These are phyloP conservation scores for Sporothrix curviconia DNA, from an alignment of 2,329 filamentous ascomycete genomes.

Conservation along the genomic window DNA sequence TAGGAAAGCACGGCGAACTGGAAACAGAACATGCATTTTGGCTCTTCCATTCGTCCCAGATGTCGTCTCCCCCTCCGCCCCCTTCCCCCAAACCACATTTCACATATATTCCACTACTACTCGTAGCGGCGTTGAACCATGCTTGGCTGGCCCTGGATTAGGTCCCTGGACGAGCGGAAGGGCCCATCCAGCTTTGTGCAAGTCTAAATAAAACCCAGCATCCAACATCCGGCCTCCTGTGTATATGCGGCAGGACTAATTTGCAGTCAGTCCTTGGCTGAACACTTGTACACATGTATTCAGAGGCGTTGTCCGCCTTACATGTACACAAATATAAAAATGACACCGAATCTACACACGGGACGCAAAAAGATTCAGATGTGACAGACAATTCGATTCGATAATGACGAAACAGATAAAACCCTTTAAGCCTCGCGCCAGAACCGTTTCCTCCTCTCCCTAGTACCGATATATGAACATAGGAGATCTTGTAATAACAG, in stretches of 20 bases:
- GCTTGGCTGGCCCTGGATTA: neutral
- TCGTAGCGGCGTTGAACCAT: conserved; percentile 3
- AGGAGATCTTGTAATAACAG: too few relatives aligned
- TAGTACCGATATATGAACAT: neutral
- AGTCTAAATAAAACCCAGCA: too few relatives aligned
- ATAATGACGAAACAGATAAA: conserved; percentile 1
- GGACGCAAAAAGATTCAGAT: neutral
- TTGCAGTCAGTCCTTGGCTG: too few relatives aligned
- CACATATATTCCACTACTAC: neutral
- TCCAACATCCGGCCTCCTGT: too few relatives aligned
- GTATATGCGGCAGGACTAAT: too few relatives aligned
- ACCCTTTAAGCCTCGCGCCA: conserved; percentile 11
- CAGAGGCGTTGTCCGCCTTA: too few relatives aligned
- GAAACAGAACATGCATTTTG: too few relatives aligned
- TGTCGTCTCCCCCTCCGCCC: neutral
- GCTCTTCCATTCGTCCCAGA: neutral
- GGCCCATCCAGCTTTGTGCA: neutral
- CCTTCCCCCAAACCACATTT: neutral
- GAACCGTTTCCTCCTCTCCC: conserved; percentile 3
- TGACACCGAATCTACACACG: neutral
- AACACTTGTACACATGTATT: too few relatives aligned
- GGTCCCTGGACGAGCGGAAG: neutral
- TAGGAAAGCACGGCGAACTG: neutral
- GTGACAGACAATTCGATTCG: conserved; percentile 6
- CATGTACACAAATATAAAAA: neutral